Base-by-base conservation (phyloP, 108 stramenopile genomes). In the Conticribra guillardii region DNA sequence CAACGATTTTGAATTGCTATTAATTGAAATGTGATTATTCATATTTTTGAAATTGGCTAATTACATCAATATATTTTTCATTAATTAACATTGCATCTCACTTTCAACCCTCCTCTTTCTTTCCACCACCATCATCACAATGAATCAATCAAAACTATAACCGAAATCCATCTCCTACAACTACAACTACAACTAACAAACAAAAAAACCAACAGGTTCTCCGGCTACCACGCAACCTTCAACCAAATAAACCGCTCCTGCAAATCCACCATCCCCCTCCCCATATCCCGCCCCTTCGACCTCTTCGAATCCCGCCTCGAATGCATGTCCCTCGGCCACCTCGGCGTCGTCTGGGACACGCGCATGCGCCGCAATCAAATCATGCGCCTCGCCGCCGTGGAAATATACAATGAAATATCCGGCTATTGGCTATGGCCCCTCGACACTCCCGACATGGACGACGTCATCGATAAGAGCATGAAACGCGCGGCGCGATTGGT, bases 371-470 rank as follows among this genome's bases (percentile, higher is more conserved):
- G 66, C 37, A 75, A 75, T 67, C 74, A 75, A 27, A 75, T 75
- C 26, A 75, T 67, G 66, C 60, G 66, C 22, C 60, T 75, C 15
- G 74, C 66, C 17, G 65, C 74, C 1, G 49, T 75, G 60, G 75
- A 76, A 48, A 76, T 76, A 55, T 76, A 76, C 62, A 69, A 76
- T 56, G 67, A 76, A 55, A 76, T 76, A 24, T 48, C 60, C 27
- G 62, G 67, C 0, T 64, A 68, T 69, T 76, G 75, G 75, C 48
- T 69, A 7, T 76, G 75, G 75, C 75, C 75, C 2, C 27, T 76
- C 8, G 46, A 28, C 33, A 76, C 62, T 18, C 75, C 75, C 8
- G 62, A 76, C 29, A 69, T 76, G 14, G 67, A 76, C 31, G 0
- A 41, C 3, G 67, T 76, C 15, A 63, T 76, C 32, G 75, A 76